Conservation (phyloP, 257 asterid species). For the Ehretia macrophylla region DNA sequence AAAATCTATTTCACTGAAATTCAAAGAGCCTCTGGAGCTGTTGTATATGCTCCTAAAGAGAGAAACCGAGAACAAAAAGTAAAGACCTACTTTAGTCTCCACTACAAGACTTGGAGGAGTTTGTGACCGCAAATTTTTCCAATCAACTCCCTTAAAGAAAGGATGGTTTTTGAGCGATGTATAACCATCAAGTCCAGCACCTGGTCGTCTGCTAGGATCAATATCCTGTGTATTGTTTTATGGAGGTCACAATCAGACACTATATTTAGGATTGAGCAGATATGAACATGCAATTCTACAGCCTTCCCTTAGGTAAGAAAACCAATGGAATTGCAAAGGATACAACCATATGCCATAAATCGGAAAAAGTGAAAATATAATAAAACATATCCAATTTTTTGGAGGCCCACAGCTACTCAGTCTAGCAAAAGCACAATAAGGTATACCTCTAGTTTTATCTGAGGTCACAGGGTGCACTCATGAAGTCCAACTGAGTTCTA, state of each 20-base stretch:
- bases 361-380: neutral
- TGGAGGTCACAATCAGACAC: conserved; percentile 3
- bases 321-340: too few relatives aligned
- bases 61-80: neutral
- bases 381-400: neutral
- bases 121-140: conserved; percentile 65
- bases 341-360: too few relatives aligned
- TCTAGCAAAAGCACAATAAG: neutral
- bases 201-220: conserved; percentile 91
- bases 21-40: neutral
- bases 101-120: conserved; percentile 71
- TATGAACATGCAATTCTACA: too few relatives aligned
- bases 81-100: conserved; percentile 58
- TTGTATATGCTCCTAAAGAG: too few relatives aligned
- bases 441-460: neutral
- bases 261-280: too few relatives aligned
- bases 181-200: conserved; percentile 84
- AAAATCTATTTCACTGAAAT: too few relatives aligned
- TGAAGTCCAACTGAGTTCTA: too few relatives aligned
- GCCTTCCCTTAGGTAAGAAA: too few relatives aligned
- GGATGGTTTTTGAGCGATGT: conserved; percentile 73
- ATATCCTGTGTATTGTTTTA: conserved; percentile 49
- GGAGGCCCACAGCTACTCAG: neutral
- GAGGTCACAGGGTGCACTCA: neutral
- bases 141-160: conserved; percentile 73